A percentile compares a stretch with the other conserved stretches of the same genome.
Conservation (phyloP, 2,329 filamentous ascomycete genomes). For the Hymenoscyphus fructigenus region DNA sequence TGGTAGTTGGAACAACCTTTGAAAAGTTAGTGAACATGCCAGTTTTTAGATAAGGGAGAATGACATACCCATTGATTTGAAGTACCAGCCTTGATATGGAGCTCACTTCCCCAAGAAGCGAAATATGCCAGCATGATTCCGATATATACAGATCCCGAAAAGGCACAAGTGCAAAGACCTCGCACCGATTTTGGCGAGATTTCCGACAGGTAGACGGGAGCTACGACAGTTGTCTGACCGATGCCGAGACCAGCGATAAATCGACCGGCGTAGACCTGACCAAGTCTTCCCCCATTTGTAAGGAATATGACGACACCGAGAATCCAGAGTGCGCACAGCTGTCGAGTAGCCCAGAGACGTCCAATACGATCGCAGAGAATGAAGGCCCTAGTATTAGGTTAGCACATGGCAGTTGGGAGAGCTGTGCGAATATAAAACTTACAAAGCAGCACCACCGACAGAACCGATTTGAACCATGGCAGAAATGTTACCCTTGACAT, state of each 20-base stretch:
- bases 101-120: conserved; percentile 60
- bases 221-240: conserved; percentile 66
- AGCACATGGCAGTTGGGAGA: neutral
- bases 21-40: conserved; percentile 37
- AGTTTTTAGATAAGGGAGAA: conserved; percentile 13
- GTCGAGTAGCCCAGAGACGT: conserved; percentile 61
- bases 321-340: conserved; percentile 58
- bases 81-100: conserved; percentile 49
- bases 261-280: conserved; percentile 61
- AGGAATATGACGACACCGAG: conserved; percentile 59
- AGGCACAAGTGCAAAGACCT: conserved; percentile 71
- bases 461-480: conserved; percentile 81
- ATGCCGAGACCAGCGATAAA: conserved; percentile 65
- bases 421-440: conserved; percentile 21
- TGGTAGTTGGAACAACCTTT: conserved; percentile 66
- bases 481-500: conserved; percentile 74
- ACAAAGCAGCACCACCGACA: conserved; percentile 67
- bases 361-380: conserved; percentile 59
- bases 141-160: conserved; percentile 70
- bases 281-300: conserved; percentile 52
- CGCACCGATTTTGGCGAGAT: conserved; percentile 67
- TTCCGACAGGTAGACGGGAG: conserved; percentile 71
- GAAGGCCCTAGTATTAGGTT: conserved; percentile 37
- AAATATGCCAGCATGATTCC: conserved; percentile 81
- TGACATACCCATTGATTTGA: conserved; percentile 48